Percentiles rank a stretch among this genome's conserved stretches.
phyloP scores from a whole-genome alignment of 345 rosid genomes.

The Bruguiera sexangula region DNA sequence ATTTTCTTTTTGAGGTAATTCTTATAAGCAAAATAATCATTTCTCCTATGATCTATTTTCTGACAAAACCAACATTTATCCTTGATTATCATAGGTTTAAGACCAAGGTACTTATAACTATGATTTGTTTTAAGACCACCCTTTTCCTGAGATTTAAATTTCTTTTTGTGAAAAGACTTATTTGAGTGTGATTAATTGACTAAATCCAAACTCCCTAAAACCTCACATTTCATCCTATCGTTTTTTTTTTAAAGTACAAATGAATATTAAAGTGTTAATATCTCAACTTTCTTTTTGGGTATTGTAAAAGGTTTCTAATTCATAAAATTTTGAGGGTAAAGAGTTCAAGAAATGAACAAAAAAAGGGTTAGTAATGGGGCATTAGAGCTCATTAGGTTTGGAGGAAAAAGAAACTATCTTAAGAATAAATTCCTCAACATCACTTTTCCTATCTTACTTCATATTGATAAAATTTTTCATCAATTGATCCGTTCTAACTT shows the following conservation, averaged over 20 bases:
- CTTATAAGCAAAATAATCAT: not conserved
- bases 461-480: not conserved
- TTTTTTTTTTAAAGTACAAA: no score
- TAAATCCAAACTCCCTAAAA: not conserved
- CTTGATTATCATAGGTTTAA: not conserved
- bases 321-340: not conserved
- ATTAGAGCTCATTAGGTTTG: not conserved
- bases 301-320: not conserved
- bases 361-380: not conserved
- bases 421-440: not conserved
- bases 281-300: no score
- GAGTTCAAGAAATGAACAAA: slow-evolving; percentile 3
- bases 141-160: no score
- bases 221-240: not conserved
- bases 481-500: not conserved
- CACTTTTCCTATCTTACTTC: not conserved
- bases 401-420: not conserved
- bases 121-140: not conserved
- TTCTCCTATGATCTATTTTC: not conserved
- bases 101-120: not conserved
- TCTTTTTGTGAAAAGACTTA: not conserved
- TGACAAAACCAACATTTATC: not conserved
- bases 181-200: not conserved
- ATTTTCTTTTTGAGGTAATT: no score
- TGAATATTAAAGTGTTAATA: no score